These are phyloP conservation scores for Lentinula novae-zelandiae DNA, from an alignment of 1,284 basidiomycete genomes.

Conservation along the genomic window DNA sequence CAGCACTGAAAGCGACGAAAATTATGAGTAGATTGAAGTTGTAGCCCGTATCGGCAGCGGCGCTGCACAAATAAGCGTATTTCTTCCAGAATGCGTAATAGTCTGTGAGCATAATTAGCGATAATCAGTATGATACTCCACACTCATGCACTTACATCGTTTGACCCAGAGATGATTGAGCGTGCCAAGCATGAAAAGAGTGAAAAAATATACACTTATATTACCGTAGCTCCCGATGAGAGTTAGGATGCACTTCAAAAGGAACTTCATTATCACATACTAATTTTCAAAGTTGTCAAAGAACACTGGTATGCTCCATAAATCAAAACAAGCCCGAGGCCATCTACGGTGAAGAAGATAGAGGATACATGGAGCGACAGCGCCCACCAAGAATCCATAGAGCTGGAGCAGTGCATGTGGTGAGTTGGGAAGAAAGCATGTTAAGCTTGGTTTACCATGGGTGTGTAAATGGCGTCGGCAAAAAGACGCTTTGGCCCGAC, in stretches of 20 bases:
- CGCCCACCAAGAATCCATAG: constrained; percentile 23
- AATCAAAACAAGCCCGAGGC: constrained; percentile 20
- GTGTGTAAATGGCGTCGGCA: constrained; percentile 20
- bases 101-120: constrained; percentile 6
- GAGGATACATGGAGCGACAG: constrained; percentile 18
- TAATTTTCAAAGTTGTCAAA: constrained; percentile 11
- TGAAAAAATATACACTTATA: constrained; percentile 20
- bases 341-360: constrained; percentile 19
- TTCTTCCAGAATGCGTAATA: constrained; percentile 24
- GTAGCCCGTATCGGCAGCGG: constrained; percentile 24
- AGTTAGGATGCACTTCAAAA: not conserved
- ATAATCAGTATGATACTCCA: not conserved
- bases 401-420: constrained; percentile 12
- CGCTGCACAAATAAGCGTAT: constrained; percentile 22
- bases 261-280: constrained; percentile 4
- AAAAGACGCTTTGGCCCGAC: constrained; percentile 23
- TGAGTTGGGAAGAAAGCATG: not conserved
- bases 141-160: constrained; percentile 13
- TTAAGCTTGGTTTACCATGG: constrained; percentile 9
- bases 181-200: constrained; percentile 21
- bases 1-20: constrained; percentile 23
- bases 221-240: constrained; percentile 16
- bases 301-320: constrained; percentile 20
- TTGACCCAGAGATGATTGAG: constrained; percentile 25
- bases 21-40: constrained; percentile 24